phyloP scores from a whole-genome alignment of 176 grass and related monocot genomes.

The Musa schizocarpa region DNA sequence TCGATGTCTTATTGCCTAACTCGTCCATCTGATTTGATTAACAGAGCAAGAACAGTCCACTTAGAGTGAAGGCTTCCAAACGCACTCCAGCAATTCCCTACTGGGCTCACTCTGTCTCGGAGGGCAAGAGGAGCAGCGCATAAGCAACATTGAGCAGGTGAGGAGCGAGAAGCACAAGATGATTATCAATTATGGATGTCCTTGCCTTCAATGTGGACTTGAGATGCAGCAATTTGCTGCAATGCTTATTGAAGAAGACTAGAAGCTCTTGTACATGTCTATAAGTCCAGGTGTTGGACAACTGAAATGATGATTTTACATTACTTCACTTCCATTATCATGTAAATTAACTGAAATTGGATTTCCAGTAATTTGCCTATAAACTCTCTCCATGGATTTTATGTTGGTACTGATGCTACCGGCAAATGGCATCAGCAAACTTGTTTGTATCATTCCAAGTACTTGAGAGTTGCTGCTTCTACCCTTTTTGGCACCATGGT shows the following conservation, averaged over 20 bases:
- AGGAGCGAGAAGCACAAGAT: neutral
- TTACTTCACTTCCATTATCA: neutral
- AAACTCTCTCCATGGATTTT: neutral
- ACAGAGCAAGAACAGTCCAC: conserved; percentile 42
- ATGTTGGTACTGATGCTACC: too few relatives aligned
- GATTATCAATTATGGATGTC: neutral
- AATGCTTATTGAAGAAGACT: neutral
- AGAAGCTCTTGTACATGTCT: neutral
- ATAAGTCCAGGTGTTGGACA: neutral
- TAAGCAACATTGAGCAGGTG: neutral
- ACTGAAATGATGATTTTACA: neutral
- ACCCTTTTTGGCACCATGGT: too few relatives aligned
- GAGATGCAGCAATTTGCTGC: neutral
- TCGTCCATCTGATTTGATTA: neutral
- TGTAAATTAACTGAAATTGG: neutral
- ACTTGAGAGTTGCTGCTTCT: too few relatives aligned
- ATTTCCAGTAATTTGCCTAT: neutral
- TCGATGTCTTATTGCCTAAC: neutral
- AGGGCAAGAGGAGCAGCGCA: conserved; percentile 7
- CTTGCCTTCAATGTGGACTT: neutral
- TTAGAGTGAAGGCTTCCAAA: conserved; percentile 29
- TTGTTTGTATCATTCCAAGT: too few relatives aligned
- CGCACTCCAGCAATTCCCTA: conserved; percentile 17
- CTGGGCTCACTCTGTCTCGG: neutral
- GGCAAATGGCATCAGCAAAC: too few relatives aligned